Conservation (phyloP, 495 filamentous ascomycete genomes). For the Aspergillus steynii region DNA sequence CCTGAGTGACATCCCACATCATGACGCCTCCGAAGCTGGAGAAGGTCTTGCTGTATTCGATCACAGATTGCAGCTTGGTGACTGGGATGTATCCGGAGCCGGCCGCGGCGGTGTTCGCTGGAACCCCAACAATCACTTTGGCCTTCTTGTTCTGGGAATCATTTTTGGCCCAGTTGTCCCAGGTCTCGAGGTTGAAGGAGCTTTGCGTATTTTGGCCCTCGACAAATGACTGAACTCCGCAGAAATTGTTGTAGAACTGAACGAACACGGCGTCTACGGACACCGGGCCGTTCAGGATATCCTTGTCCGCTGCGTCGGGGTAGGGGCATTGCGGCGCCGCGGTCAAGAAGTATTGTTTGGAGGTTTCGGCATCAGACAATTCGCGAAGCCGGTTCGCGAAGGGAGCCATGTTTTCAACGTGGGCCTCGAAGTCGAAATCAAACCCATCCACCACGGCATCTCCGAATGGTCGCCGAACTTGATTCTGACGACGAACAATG, state of each 20-base stretch:
- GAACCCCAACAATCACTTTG: conserved; percentile 67
- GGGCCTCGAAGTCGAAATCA: conserved; percentile 66
- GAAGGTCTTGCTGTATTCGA: conserved; percentile 53
- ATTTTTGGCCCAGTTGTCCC: conserved; percentile 71
- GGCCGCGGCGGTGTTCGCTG: conserved; percentile 57
- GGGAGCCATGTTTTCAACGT: conserved; percentile 48
- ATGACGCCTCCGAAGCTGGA: conserved; percentile 68
- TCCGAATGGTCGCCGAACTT: conserved; percentile 61
- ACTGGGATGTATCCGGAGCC: conserved; percentile 59
- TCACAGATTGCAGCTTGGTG: conserved; percentile 44
- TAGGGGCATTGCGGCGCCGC: conserved; percentile 68
- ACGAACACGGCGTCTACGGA: conserved; percentile 66
- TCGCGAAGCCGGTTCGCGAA: conserved; percentile 57
- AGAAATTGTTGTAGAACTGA: conserved; percentile 78
- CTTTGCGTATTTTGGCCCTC: conserved; percentile 45
- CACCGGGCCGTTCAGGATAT: conserved; percentile 53
- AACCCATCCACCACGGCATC: conserved; percentile 67
- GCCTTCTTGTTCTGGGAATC: conserved; percentile 60
- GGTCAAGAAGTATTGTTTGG: conserved; percentile 59
- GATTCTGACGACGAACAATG: conserved; percentile 7
- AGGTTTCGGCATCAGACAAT: conserved; percentile 50
- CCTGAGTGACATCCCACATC: conserved; percentile 71
- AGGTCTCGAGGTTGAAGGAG: conserved; percentile 68
- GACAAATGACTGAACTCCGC: conserved; percentile 57
- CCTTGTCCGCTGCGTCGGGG: conserved; percentile 61